These are phyloP conservation scores for Balamuthia mandrillaris DNA, from an alignment of 208 protist genomes.

Conservation along the genomic window DNA sequence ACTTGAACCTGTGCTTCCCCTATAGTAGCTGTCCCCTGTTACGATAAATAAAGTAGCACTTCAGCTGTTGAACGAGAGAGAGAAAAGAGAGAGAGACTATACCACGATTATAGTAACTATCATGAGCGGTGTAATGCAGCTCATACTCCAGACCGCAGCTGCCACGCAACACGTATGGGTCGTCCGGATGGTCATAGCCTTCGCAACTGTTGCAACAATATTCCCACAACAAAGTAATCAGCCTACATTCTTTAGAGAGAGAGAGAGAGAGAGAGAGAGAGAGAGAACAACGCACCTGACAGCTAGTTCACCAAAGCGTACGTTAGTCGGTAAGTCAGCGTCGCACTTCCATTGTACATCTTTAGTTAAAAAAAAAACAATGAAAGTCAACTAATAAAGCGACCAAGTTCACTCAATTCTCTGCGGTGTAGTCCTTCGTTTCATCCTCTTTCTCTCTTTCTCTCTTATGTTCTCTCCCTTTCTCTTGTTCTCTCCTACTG, in stretches of 20 bases:
- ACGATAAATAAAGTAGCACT: background rate
- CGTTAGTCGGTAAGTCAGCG: background rate
- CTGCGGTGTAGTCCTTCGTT: background rate
- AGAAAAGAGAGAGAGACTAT: background rate
- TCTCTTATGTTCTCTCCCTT: no score
- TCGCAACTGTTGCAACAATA: background rate
- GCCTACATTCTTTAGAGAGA: background rate
- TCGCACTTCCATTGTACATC: constrained; percentile 1
- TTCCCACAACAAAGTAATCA: background rate
- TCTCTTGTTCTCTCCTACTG: no score
- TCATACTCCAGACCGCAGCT: constrained; percentile 13
- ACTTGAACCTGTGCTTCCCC: no score
- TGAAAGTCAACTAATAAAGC: background rate
- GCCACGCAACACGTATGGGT: background rate
- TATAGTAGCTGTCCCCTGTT: background rate
- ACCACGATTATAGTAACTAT: background rate
- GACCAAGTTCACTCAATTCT: background rate
- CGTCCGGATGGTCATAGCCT: constrained; percentile 5
- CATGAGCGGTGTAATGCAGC: background rate
- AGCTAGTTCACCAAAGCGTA: background rate
- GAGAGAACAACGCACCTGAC: background rate
- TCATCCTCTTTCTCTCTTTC: no score
- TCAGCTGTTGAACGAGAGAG: background rate
- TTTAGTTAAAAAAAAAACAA: background rate
- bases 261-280: background rate